Evolutionary conservation across 202 grass and related monocot species (phyloP), one percentile per base, ranked within the genome.

Genomic region (Saccharum hybrid): DNA sequence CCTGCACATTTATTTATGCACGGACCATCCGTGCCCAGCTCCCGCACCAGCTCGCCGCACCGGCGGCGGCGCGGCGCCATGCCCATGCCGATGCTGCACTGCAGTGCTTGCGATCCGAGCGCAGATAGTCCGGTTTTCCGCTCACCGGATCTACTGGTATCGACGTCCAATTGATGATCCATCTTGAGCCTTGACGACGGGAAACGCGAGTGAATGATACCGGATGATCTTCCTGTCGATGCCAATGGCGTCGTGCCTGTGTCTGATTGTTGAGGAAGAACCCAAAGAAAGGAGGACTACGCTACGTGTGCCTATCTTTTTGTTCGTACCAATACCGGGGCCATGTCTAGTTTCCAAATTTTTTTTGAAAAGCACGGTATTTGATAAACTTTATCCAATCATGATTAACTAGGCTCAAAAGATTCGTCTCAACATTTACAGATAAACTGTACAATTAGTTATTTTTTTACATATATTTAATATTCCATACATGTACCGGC

Each of bases 21-120:
- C 78, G 78, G 33, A 49, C 46, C 77, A 39, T 56, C 45, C 77
- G 10, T 79, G 63, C 43, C 26, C 40, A 57, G 52, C 9, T 59
- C 54, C 54, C 19, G 19, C 52, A 56, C 52, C 7, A 56, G 7
- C 52, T 54, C 51, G 51, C 16, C n/a, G 2, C 56, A 48, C 13
- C 43, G 43, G 45, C 45, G 45, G 57, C 21, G n/a, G 14, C 48
- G 48, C 21, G 19, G 8, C 18, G 13, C 21, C 22, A 28, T 14
- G 40, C 57, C 59, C 8, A 61, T 26, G 59, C 59, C 16, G 56
- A 60, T 62, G 59, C 60, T 30, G 59, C 41, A 7, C 33, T 34
- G 36, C 36, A 37, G 40, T 22, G 67, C 67, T 7, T 13, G 40
- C n/a, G n/a, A 26, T 22, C 10, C n/a, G 38, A 15, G 21, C 54